phyloP scores from a whole-genome alignment of 495 filamentous ascomycete species.

The Cryomyces minteri region DNA sequence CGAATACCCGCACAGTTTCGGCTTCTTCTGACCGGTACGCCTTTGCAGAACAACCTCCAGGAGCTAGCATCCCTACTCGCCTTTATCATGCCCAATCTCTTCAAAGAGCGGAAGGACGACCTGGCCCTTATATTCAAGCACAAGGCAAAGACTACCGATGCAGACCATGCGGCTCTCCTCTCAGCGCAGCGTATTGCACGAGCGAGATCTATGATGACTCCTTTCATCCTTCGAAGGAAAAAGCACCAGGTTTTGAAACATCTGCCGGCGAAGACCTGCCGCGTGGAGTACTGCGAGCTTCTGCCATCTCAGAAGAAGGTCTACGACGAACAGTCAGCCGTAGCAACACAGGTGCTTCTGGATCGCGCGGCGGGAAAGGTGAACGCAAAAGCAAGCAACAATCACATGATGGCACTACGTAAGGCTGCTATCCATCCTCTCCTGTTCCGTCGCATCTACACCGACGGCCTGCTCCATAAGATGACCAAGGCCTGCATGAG shows the following conservation, averaged over 20 bases:
- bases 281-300: slow-evolving; percentile 64
- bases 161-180: slow-evolving; percentile 49
- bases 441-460: slow-evolving; percentile 65
- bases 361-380: slow-evolving; percentile 39
- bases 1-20: slow-evolving; percentile 59
- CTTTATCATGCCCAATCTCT: slow-evolving; percentile 78
- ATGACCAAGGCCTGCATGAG: slow-evolving; percentile 61
- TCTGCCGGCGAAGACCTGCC: slow-evolving; percentile 61
- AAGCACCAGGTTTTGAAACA: slow-evolving; percentile 88
- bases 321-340: slow-evolving; percentile 42
- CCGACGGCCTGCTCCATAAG: slow-evolving; percentile 48
- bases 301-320: slow-evolving; percentile 47
- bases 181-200: slow-evolving; percentile 70
- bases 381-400: slow-evolving; percentile 33
- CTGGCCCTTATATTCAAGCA: slow-evolving; percentile 72
- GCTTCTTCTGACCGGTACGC: slow-evolving; percentile 80
- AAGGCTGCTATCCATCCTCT: slow-evolving; percentile 89
- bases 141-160: slow-evolving; percentile 67
- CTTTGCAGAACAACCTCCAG: slow-evolving; percentile 87
- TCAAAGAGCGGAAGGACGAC: slow-evolving; percentile 52
- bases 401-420: slow-evolving; percentile 79
- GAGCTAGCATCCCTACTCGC: slow-evolving; percentile 76
- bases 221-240: slow-evolving; percentile 82
- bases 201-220: slow-evolving; percentile 82
- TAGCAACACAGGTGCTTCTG: slow-evolving; percentile 33